These are phyloP conservation scores for Austroboletus niveus DNA, from an alignment of 1,284 basidiomycete species.

Conservation along the genomic window DNA sequence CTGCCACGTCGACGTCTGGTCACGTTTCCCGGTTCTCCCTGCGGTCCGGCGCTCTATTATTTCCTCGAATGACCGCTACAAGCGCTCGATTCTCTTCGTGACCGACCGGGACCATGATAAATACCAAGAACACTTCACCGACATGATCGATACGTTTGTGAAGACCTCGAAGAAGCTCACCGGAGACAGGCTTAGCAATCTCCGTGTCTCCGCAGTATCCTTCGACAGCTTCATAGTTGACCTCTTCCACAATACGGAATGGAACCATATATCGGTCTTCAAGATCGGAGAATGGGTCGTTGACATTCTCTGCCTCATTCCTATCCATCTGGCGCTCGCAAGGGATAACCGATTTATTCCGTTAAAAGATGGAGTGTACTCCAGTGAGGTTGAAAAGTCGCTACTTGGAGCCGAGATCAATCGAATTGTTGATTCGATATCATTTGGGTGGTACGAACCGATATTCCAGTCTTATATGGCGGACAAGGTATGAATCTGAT, in stretches of 20 bases:
- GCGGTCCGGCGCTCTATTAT: constrained; percentile 51
- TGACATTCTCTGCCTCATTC: constrained; percentile 59
- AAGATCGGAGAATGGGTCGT: constrained; percentile 60
- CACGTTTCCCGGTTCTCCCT: constrained; percentile 42
- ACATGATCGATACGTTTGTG: constrained; percentile 48
- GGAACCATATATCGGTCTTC: constrained; percentile 36
- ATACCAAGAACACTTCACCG: constrained; percentile 42
- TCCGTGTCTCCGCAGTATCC: constrained; percentile 24
- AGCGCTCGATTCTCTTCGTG: constrained; percentile 43
- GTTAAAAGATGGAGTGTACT: constrained; percentile 56
- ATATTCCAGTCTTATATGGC: constrained; percentile 59
- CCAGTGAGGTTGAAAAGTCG: constrained; percentile 47
- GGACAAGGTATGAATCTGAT: constrained; percentile 39
- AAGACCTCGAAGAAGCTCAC: constrained; percentile 41
- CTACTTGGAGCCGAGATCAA: constrained; percentile 59
- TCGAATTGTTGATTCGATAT: constrained; percentile 50
- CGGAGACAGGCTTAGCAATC: constrained; percentile 39
- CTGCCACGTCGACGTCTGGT: constrained; percentile 60
- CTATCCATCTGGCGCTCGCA: constrained; percentile 59
- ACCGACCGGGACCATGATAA: constrained; percentile 36
- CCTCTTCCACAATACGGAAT: constrained; percentile 2
- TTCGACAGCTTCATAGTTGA: constrained; percentile 22
- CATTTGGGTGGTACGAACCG: constrained; percentile 39
- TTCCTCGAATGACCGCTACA: constrained; percentile 29
- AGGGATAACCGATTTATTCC: constrained; percentile 59